Evolutionary conservation across 495 filamentous ascomycete species (phyloP).

Genomic region (Aspergillus nidulans): DNA sequence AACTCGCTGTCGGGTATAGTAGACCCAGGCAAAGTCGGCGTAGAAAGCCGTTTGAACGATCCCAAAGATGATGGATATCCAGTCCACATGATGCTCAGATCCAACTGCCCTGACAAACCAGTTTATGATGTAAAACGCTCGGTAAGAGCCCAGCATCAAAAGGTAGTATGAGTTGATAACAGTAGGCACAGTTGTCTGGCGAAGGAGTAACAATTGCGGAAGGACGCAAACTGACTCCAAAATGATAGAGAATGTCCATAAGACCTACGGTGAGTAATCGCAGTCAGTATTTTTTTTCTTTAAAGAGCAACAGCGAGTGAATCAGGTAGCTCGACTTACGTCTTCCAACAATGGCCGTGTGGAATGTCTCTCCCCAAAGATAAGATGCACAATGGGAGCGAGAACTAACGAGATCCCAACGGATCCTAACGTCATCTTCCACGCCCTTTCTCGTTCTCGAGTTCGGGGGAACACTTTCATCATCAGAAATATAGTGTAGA

Average conservation of each 20-base stretch:
- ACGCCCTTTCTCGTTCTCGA: slow-evolving; percentile 82
- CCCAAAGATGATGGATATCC: slow-evolving; percentile 76
- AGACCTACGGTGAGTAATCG: slow-evolving; percentile 48
- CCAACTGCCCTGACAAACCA: slow-evolving; percentile 72
- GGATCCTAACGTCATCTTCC: slow-evolving; percentile 72
- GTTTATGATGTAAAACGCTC: slow-evolving; percentile 85
- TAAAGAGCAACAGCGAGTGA: neutral
- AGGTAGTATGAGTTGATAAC: slow-evolving; percentile 96
- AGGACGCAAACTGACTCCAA: slow-evolving; percentile 88
- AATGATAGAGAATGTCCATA: slow-evolving; percentile 75
- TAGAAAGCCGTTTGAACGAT: slow-evolving; percentile 88
- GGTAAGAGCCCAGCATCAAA: slow-evolving; percentile 81
- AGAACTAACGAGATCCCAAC: slow-evolving; percentile 54
- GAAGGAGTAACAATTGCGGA: slow-evolving; percentile 85
- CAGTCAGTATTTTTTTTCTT: slow-evolving; percentile 5
- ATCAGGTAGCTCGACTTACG: slow-evolving; percentile 37
- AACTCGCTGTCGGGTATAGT: slow-evolving; percentile 87
- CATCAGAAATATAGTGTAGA: slow-evolving; percentile 87
- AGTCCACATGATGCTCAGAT: slow-evolving; percentile 57
- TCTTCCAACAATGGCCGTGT: slow-evolving; percentile 41
- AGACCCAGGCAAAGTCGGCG: slow-evolving; percentile 95
- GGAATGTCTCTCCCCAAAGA: neutral
- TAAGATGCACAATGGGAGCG: slow-evolving; percentile 62
- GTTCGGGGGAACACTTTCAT: slow-evolving; percentile 81
- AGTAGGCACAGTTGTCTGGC: slow-evolving; percentile 91